A percentile compares a stretch with the other conserved stretches of the same genome.
Conservation (phyloP, 306 rosid genomes). For the Prunus dulcis region DNA sequence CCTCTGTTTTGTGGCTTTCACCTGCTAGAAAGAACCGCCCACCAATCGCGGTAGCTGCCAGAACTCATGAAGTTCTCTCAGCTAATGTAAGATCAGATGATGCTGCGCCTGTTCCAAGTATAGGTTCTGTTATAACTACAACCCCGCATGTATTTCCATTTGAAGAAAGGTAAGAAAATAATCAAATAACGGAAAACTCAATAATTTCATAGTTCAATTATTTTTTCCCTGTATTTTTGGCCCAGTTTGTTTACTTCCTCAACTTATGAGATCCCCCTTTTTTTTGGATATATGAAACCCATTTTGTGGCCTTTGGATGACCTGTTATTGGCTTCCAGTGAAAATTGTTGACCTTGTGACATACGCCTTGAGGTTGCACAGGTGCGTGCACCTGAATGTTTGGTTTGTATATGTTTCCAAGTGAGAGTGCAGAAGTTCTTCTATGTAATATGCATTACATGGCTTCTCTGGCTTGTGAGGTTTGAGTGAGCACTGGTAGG, state of each 20-base stretch:
- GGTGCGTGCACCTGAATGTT: neutral
- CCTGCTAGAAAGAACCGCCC: conserved; percentile 87
- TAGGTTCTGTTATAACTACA: conserved; percentile 69
- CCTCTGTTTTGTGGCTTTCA: conserved; percentile 87
- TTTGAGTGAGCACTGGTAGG: neutral
- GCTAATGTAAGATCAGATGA: conserved; percentile 63
- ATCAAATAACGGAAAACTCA: neutral
- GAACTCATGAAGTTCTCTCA: conserved; percentile 80
- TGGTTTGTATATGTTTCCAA: neutral
- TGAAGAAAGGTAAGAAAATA: conserved; percentile 73
- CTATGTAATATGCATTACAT: neutral
- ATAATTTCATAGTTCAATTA: neutral
- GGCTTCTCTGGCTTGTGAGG: neutral
- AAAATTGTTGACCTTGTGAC: neutral
- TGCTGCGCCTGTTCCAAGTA: conserved; percentile 39
- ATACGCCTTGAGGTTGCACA: neutral
- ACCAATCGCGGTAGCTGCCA: conserved; percentile 83
- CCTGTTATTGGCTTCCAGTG: neutral
- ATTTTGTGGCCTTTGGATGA: neutral
- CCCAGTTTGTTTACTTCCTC: neutral
- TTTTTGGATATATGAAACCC: neutral
- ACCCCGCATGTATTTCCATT: conserved; percentile 91
- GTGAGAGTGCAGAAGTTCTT: neutral
- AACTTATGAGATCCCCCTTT: neutral
- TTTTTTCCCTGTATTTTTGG: neutral